Evolutionary conservation across 495 filamentous ascomycete species (phyloP).

Genomic region (Penicillium herquei): DNA sequence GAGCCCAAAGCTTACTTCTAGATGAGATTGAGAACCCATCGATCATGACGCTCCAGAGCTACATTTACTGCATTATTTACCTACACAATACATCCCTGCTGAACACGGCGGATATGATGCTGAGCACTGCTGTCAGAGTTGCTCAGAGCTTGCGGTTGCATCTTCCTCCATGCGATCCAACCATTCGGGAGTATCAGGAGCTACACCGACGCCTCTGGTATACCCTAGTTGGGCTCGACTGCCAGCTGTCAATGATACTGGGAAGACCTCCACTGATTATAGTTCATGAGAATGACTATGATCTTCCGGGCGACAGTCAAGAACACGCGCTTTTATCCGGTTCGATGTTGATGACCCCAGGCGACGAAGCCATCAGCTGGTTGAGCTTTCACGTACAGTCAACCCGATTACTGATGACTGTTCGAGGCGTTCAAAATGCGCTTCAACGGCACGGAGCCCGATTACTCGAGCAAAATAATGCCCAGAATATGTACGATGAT

Average conservation of each 20-base stretch:
- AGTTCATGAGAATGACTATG: neutral
- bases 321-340: constrained; percentile 8
- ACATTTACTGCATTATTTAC: constrained; percentile 24
- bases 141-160: constrained; percentile 15
- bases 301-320: constrained; percentile 4
- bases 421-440: constrained; percentile 3
- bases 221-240: constrained; percentile 10
- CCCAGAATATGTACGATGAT: constrained; percentile 8
- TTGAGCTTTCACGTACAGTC: constrained; percentile 19
- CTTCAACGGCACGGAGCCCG: neutral
- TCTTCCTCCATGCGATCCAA: constrained; percentile 2
- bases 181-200: constrained; percentile 4
- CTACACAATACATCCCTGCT: constrained; percentile 12
- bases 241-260: constrained; percentile 10
- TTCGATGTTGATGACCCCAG: constrained; percentile 5
- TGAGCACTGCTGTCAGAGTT: constrained; percentile 12
- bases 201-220: constrained; percentile 15
- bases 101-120: constrained; percentile 8
- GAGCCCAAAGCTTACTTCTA: constrained; percentile 12
- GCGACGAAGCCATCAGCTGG: constrained; percentile 14
- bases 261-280: neutral
- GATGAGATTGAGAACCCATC: constrained; percentile 14
- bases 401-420: constrained; percentile 1
- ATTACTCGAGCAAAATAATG: neutral
- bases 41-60: constrained; percentile 17